Evolutionary conservation across 805 yeast genomes (phyloP).

Genomic region (Cyberlindnera bimundalis): DNA sequence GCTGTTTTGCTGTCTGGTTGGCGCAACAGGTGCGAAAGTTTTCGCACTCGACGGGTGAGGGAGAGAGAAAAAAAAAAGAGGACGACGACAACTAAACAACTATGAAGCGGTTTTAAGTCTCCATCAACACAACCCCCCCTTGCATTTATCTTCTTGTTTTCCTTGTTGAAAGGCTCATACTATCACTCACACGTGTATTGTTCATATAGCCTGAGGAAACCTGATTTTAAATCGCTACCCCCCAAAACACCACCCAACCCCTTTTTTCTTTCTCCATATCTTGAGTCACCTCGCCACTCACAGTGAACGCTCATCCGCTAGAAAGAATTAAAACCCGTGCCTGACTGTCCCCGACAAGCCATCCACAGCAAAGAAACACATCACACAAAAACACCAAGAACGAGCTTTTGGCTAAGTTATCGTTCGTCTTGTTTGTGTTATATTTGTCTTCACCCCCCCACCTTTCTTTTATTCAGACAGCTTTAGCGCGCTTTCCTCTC

Average conservation of each 20-base stretch:
- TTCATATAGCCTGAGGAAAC: conserved; percentile 24
- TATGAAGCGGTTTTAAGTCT: no score
- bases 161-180: conserved; percentile 17
- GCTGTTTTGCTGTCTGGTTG: no score
- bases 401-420: conserved; percentile 44
- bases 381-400: conserved; percentile 1
- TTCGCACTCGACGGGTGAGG: background rate
- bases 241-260: conserved; percentile 3
- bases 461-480: no score
- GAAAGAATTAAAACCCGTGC: background rate
- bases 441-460: background rate
- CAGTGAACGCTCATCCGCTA: no score
- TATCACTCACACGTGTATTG: conserved; percentile 17
- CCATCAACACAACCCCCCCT: conserved; percentile 2
- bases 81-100: no score
- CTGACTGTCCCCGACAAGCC: conserved; percentile 1
- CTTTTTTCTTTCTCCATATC: background rate
- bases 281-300: conserved; percentile 1
- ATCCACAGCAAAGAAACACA: no score
- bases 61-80: background rate
- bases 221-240: conserved; percentile 17
- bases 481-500: no score
- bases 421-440: conserved; percentile 24
- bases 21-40: background rate
- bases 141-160: conserved; percentile 14